Conservation (phyloP, 2,329 filamentous ascomycete species). For the Fusarium tuaranense region DNA sequence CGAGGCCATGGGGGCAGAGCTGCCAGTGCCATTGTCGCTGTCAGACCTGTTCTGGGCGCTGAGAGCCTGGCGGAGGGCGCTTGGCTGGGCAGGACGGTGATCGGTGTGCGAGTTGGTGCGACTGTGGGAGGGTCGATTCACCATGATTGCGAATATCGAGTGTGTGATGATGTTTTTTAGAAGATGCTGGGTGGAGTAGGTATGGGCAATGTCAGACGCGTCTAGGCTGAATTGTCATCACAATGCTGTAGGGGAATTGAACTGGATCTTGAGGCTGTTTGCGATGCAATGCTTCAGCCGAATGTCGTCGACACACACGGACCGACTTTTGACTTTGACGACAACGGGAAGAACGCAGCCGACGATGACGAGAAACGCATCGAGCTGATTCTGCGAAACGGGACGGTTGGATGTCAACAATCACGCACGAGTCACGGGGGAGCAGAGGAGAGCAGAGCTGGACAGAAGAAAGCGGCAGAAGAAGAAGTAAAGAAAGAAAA, state of each 20-base stretch:
- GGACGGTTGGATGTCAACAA: constrained; percentile 1
- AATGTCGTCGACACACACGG: constrained; percentile 5
- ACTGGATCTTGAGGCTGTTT: neutral
- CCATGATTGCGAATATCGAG: constrained; percentile 36
- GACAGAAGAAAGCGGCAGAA: neutral
- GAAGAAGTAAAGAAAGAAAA: neutral
- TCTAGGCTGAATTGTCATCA: neutral
- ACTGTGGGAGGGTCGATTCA: constrained; percentile 43
- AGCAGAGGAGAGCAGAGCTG: neutral
- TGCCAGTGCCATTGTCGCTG: constrained; percentile 20
- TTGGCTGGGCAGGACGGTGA: constrained; percentile 58
- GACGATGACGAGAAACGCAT: constrained; percentile 27
- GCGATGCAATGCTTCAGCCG: neutral
- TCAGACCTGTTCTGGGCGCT: constrained; percentile 45
- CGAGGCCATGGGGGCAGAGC: constrained; percentile 34
- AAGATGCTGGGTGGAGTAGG: neutral
- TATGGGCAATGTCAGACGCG: neutral
- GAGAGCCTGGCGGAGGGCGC: constrained; percentile 60
- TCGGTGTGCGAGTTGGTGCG: constrained; percentile 47
- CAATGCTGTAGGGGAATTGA: constrained; percentile 3
- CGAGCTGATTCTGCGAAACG: constrained; percentile 3
- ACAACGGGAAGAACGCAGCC: constrained; percentile 18
- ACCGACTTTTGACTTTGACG: constrained; percentile 21
- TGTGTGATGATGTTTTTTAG: neutral
- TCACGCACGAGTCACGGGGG: constrained; percentile 14